phyloP scores from a whole-genome alignment of 2,329 filamentous ascomycete species.

The Nothophaeocryptopus gaeumannii region DNA sequence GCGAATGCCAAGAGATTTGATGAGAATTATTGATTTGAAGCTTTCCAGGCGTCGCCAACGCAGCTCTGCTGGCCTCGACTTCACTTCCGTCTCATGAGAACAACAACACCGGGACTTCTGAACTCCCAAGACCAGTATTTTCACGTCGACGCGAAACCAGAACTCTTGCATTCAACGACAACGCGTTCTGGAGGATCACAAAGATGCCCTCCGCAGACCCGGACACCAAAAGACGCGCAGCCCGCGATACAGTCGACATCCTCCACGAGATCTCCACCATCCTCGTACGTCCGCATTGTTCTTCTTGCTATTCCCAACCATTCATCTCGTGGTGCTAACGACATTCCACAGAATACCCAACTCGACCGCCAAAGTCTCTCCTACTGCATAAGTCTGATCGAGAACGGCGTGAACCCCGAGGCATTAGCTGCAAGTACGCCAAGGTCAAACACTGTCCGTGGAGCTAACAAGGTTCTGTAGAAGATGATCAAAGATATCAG shows the following conservation, averaged over 20 bases:
- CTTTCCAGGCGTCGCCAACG: too few species aligned
- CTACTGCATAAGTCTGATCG: conserved; percentile 93
- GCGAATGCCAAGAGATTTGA: too few species aligned
- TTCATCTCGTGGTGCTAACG: not conserved
- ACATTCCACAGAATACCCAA: conserved; percentile 71
- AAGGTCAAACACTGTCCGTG: not conserved
- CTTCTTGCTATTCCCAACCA: not conserved
- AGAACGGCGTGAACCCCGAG: conserved; percentile 95
- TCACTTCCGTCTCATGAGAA: too few species aligned
- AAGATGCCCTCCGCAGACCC: conserved; percentile 13
- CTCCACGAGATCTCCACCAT: conserved; percentile 75
- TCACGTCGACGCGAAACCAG: too few species aligned
- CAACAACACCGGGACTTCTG: too few species aligned
- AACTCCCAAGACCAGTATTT: too few species aligned
- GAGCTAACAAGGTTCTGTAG: conserved; percentile 27
- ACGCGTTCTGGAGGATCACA: too few species aligned
- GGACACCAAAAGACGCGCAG: conserved; percentile 70
- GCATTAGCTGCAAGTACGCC: conserved; percentile 75
- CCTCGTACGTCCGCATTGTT: conserved; percentile 54
- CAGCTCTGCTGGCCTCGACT: too few species aligned
- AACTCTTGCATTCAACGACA: too few species aligned
- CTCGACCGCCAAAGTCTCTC: conserved; percentile 87
- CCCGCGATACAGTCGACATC: conserved; percentile 75
- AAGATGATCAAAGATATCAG: conserved; percentile 48
- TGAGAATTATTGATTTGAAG: too few species aligned